Conservation (phyloP, 306 rosid species). For the Fragaria vesca region DNA sequence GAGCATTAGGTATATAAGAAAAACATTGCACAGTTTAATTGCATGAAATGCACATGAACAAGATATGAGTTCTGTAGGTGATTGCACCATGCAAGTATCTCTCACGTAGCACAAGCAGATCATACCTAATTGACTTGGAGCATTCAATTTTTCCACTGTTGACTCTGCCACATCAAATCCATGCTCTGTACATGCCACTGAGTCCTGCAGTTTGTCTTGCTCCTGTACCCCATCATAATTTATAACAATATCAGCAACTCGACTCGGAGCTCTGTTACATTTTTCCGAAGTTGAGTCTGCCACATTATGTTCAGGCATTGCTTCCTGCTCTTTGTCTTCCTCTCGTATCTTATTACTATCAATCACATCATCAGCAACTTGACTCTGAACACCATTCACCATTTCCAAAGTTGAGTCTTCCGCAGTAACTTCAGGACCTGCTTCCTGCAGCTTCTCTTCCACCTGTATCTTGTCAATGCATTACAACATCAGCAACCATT, state of each 20-base stretch:
- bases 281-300: slow-evolving; percentile 29
- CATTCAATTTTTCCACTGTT: slow-evolving; percentile 14
- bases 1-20: neutral
- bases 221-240: slow-evolving; percentile 38
- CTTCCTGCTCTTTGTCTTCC: slow-evolving; percentile 40
- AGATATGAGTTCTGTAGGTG: neutral
- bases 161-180: slow-evolving; percentile 28
- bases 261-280: neutral
- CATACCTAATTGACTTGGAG: slow-evolving; percentile 46
- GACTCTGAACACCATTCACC: slow-evolving; percentile 2
- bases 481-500: slow-evolving; percentile 24
- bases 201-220: slow-evolving; percentile 38
- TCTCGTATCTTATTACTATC: slow-evolving; percentile 37
- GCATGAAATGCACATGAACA: neutral
- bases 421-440: slow-evolving; percentile 21
- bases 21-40: neutral
- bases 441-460: slow-evolving; percentile 38
- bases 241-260: slow-evolving; percentile 20
- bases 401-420: slow-evolving; percentile 28
- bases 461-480: slow-evolving; percentile 39
- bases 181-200: slow-evolving; percentile 6
- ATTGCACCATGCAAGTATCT: slow-evolving; percentile 2
- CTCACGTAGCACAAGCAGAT: slow-evolving; percentile 18
- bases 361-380: slow-evolving; percentile 24
- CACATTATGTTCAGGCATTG: slow-evolving; percentile 24